Base-by-base conservation (phyloP, 306 rosid species). In the Erythrophleum fordii region DNA sequence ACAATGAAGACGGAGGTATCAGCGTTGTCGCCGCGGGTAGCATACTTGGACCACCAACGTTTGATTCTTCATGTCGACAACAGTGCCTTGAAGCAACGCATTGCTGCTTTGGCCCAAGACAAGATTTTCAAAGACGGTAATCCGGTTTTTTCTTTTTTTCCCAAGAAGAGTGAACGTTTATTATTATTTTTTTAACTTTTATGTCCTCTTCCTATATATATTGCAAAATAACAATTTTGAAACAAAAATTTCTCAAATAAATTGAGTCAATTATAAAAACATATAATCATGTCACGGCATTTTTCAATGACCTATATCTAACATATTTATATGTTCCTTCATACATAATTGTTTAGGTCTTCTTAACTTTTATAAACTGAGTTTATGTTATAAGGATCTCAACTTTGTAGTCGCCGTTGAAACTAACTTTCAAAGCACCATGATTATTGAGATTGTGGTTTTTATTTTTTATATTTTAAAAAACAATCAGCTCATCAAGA, bases 81-180 rank as follows among this genome's bases (percentile, higher is more conserved):
- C 2, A 91, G 98, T 78, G 88, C 98, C 78, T 89, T 95, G 41
- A 93, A 95, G 89, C 98, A 95, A 89, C 83, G 98, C n/a, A 90
- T 95, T 76, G 99, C 99, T 71, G 98, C 97, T 77, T 85, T 95
- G 90, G 98, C 96, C 73, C 99, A 95, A 65, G 98, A 95, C 77
- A 95, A 91, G 92, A 86, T 95, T 85, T 95, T 95, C 85, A 95
- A 95, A 90, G 99, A 95, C 69, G 97, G 98, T 95, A 90, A 34
- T 12, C n/a, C 0, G 3, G 11, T 25, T 59, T 12, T 12, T 39
- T 72, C 16, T 31, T 55, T 55, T 5, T 18, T 9, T 31, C 1
- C 1, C 1, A 31, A 1, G 4, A 31, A 31, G 34, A 31, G 34
- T 31, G 34, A 31, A 31, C 34, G 34, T 31, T 31, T 31, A 31